phyloP scores from a whole-genome alignment of 108 stramenopile species.

The Cyclotella baltica region DNA sequence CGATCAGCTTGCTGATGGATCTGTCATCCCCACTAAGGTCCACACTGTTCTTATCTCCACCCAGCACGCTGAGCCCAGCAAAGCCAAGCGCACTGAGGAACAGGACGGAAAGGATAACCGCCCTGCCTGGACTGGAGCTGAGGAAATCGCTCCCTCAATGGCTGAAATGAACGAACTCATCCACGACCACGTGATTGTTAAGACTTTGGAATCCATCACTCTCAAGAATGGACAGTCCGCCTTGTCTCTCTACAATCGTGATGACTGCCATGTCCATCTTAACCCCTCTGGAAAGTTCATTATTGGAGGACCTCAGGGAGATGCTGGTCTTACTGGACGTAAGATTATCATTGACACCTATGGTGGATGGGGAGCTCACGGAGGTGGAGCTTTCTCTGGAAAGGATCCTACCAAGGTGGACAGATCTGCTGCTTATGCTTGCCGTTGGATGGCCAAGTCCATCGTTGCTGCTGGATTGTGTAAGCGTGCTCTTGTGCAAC shows the following conservation, averaged over 20 bases:
- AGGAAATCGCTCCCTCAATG: constrained; percentile 82
- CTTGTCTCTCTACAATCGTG: constrained; percentile 75
- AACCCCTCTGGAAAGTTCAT: constrained; percentile 96
- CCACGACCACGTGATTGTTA: constrained; percentile 82
- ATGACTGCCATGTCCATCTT: constrained; percentile 95
- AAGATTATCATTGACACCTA: constrained; percentile 99
- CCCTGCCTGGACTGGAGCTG: constrained; percentile 84
- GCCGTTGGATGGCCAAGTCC: constrained; percentile 98
- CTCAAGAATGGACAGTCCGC: constrained; percentile 78
- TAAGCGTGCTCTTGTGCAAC: constrained; percentile 93
- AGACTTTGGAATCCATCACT: constrained; percentile 79
- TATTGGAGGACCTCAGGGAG: constrained; percentile 98
- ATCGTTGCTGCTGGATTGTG: constrained; percentile 93
- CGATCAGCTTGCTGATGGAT: constrained; percentile 89
- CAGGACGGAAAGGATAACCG: constrained; percentile 95
- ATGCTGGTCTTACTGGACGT: constrained; percentile 97
- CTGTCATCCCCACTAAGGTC: constrained; percentile 92
- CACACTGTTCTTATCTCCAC: constrained; percentile 98
- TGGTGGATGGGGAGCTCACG: constrained; percentile 99
- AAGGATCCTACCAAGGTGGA: constrained; percentile 99
- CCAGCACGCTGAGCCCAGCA: constrained; percentile 93
- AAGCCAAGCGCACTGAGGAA: constrained; percentile 94
- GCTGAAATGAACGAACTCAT: constrained; percentile 85
- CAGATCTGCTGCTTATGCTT: constrained; percentile 96
- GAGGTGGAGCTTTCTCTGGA: constrained; percentile 97